Evolutionary conservation across 108 stramenopile species (phyloP).

Genomic region (Nitzschia inconspicua): DNA sequence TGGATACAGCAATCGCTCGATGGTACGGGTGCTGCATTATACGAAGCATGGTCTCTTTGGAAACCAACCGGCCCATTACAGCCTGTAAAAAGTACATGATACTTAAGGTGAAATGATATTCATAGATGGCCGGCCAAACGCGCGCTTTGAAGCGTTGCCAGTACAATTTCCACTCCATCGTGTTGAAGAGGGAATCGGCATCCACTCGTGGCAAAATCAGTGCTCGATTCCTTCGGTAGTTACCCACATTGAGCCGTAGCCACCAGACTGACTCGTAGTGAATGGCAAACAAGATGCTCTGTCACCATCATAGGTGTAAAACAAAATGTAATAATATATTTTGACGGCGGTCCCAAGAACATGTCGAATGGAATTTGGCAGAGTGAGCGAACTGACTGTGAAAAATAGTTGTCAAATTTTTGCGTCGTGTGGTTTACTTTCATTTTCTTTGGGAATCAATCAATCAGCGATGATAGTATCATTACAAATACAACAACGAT

Average conservation of each 20-base stretch:
- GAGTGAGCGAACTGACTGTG: too few relatives aligned
- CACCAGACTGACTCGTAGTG: conserved; percentile 7
- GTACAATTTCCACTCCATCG: conserved; percentile 11
- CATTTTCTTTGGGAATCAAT: too few relatives aligned
- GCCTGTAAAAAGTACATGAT: conserved; percentile 1
- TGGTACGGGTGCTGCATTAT: conserved; percentile 17
- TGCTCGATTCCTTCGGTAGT: background rate
- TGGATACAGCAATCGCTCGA: conserved; percentile 1
- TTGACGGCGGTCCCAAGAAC: background rate
- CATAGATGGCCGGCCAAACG: background rate
- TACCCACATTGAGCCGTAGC: background rate
- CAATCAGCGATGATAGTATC: background rate
- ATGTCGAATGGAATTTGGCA: background rate
- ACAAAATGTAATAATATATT: background rate
- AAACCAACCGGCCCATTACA: background rate
- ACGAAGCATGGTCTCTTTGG: background rate
- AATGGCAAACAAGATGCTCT: conserved; percentile 6
- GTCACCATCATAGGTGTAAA: background rate
- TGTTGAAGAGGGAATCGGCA: background rate
- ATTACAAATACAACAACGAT: background rate
- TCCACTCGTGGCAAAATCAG: conserved; percentile 2
- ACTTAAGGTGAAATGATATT: conserved; percentile 4
- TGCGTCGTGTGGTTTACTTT: too few relatives aligned
- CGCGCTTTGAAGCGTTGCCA: conserved; percentile 11
- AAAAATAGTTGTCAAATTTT: too few relatives aligned